Conservation (phyloP, 169 alveolate genomes). For the Cryptosporidium viatorum region DNA sequence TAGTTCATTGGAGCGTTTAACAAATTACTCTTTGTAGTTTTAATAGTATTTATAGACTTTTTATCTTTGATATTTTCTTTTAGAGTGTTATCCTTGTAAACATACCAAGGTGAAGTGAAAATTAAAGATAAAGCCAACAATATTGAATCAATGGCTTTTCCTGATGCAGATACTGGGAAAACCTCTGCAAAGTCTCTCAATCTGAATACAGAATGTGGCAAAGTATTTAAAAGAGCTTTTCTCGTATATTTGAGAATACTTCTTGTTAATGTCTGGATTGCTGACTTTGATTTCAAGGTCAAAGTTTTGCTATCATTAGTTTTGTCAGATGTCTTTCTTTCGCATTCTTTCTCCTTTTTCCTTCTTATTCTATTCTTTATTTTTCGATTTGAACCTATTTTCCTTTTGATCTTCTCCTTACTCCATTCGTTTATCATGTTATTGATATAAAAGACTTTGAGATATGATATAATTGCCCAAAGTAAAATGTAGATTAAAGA, state of each 20-base stretch:
- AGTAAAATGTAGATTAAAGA: slow-evolving; percentile 3
- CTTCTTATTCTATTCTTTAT: neutral
- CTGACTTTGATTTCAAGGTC: neutral
- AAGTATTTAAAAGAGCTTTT: neutral
- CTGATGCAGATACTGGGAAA: slow-evolving; percentile 32
- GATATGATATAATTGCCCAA: slow-evolving; percentile 22
- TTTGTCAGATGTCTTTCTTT: neutral
- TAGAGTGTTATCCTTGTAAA: slow-evolving; percentile 13
- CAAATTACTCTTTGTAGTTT: slow-evolving; percentile 4
- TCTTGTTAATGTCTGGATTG: neutral
- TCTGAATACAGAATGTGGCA: slow-evolving; percentile 34
- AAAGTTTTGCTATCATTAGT: neutral
- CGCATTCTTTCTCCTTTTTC: neutral
- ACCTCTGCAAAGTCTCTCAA: slow-evolving; percentile 40
- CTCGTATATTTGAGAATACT: neutral
- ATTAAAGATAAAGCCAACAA: slow-evolving; percentile 11
- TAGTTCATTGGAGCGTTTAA: slow-evolving; percentile 41
- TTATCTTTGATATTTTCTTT: neutral
- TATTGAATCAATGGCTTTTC: slow-evolving; percentile 6
- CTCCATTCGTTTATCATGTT: slow-evolving; percentile 38
- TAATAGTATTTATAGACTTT: neutral
- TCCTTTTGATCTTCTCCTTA: neutral
- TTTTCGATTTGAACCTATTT: neutral
- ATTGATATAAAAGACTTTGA: slow-evolving; percentile 23
- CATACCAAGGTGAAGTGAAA: slow-evolving; percentile 68